These are phyloP conservation scores for Hondaea fermentalgiana DNA, from an alignment of 108 stramenopile species.

Conservation along the genomic window DNA sequence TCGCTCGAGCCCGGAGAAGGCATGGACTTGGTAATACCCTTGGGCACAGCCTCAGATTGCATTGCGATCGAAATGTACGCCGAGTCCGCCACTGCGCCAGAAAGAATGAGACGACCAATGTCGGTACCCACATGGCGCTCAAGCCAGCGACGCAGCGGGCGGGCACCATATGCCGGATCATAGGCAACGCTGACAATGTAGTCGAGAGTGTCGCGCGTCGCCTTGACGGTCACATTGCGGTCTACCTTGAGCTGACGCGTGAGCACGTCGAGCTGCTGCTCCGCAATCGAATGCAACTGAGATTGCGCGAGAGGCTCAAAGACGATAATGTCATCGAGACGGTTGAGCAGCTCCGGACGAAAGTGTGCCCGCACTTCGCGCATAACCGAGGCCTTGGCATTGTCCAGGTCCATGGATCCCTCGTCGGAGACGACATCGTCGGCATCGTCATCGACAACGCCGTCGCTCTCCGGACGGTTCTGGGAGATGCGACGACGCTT, in stretches of 20 bases:
- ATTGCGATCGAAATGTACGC: neutral
- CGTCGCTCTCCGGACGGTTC: neutral
- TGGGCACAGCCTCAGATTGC: neutral
- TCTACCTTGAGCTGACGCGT: constrained; percentile 28
- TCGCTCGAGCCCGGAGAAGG: neutral
- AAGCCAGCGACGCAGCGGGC: constrained; percentile 52
- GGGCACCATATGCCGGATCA: constrained; percentile 53
- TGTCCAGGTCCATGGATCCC: constrained; percentile 7
- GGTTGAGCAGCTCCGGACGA: constrained; percentile 94
- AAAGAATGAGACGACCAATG: constrained; percentile 31
- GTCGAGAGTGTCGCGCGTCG: constrained; percentile 41
- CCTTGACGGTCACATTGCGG: constrained; percentile 36
- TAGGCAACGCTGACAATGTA: constrained; percentile 40
- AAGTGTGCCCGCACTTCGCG: constrained; percentile 64
- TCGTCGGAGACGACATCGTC: neutral
- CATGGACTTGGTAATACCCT: neutral
- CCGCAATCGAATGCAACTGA: constrained; percentile 67
- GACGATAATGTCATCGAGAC: constrained; percentile 89
- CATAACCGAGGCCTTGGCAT: constrained; percentile 61
- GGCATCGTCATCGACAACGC: constrained; percentile 17
- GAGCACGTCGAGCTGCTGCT: constrained; percentile 47
- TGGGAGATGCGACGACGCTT: neutral
- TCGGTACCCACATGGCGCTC: constrained; percentile 52
- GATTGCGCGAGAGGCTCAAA: constrained; percentile 72
- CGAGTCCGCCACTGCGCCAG: neutral